Evolutionary conservation across 208 protist species (phyloP), one percentile per base, ranked within the genome.

Genomic region (Tritrichomonas foetus): DNA sequence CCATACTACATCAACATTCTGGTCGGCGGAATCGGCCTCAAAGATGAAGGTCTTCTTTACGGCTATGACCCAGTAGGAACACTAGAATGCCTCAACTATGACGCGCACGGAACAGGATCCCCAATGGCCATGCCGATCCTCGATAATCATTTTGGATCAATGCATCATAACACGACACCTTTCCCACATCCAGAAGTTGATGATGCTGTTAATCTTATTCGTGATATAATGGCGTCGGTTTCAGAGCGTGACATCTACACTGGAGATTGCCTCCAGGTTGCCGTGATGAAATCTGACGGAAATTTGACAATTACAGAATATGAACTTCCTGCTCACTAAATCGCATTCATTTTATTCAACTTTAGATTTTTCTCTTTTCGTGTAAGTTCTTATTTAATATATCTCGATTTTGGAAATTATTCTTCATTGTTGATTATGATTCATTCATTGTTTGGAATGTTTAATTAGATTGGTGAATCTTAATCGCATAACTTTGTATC

Each of bases 11-110:
- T 47, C 41, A 41, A 82, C 33, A 82, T 82, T 53, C 33, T 82
- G n/a, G 74, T 82, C 30, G 74, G 41, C 11, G 74, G 74, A 41
- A 82, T 82, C 27, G n/a, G 13, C 14, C 9, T 53, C 13, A n/a
- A 49, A n/a, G 74, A 41, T 25, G 20, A 82, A 47, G 74, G 41
- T n/a, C 13, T 50, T 11, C 41, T 82, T 50, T 82, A 82, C 53
- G 74, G 74, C 16, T 82, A 82, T 27, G 74, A 82, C 53, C 74
- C 74, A 82, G 41, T 82, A 22, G 74, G 74, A n/a, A 53, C 41
- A 53, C 49, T 82, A 11, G 74, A 82, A 30, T 11, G n/a, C 16
- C 33, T 82, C 20, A 36, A 47, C 27, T 82, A 82, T 82, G 74
- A 82, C 27, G 14, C 39, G 3, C 49, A 82, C 30, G 74, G 74